Conservation (phyloP, 1,284 basidiomycete genomes). For the Mycosarcoma mackinlayi region DNA sequence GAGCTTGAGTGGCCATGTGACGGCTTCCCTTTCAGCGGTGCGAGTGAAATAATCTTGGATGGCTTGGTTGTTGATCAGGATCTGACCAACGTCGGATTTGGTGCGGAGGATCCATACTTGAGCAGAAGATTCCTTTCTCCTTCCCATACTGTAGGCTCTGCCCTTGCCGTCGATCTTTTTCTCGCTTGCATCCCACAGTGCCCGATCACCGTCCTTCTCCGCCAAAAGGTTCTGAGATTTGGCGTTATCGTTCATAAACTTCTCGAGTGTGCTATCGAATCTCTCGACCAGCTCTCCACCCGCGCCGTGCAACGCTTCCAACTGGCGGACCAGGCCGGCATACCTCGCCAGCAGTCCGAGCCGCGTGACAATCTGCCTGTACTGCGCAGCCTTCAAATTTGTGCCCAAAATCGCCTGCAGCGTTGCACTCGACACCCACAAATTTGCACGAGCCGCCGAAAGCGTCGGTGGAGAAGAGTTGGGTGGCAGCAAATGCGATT, state of each 20-base stretch:
- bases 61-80: constrained; percentile 86
- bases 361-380: constrained; percentile 76
- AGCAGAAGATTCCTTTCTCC: constrained; percentile 61
- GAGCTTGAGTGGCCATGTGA: constrained; percentile 84
- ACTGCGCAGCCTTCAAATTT: constrained; percentile 78
- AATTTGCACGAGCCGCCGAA: constrained; percentile 14
- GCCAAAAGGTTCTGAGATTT: constrained; percentile 28
- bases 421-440: constrained; percentile 77
- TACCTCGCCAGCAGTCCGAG: constrained; percentile 81
- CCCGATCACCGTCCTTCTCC: constrained; percentile 20
- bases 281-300: constrained; percentile 27
- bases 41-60: constrained; percentile 82
- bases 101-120: constrained; percentile 93
- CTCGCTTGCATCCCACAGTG: constrained; percentile 16
- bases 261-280: constrained; percentile 46
- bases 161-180: constrained; percentile 45
- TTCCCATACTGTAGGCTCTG: constrained; percentile 54
- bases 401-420: constrained; percentile 75
- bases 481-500: constrained; percentile 79
- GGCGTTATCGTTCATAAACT: constrained; percentile 51
- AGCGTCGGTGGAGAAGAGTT: constrained; percentile 74
- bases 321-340: constrained; percentile 70
- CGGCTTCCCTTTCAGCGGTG: constrained; percentile 80
- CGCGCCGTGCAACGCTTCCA: not conserved
- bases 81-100: constrained; percentile 70